phyloP scores from a whole-genome alignment of 1,284 basidiomycete species.

The Pseudozyma hubeiensis region DNA sequence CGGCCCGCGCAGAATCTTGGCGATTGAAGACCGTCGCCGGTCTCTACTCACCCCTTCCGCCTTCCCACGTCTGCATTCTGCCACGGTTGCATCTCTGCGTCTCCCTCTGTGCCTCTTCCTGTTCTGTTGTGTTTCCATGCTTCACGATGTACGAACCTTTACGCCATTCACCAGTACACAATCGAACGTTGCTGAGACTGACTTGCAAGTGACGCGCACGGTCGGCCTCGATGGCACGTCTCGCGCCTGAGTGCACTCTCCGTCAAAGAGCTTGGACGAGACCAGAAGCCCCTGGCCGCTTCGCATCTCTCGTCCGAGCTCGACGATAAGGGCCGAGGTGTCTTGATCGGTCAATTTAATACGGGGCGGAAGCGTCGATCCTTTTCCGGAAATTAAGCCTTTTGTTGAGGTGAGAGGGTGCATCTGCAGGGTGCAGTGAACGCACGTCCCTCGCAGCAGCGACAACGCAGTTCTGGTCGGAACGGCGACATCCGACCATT shows the following conservation, averaged over 20 bases:
- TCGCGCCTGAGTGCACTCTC: too few species aligned
- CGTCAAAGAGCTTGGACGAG: too few species aligned
- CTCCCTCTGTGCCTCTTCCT: slow-evolving; percentile 3
- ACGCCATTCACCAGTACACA: slow-evolving; percentile 23
- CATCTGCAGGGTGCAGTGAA: slow-evolving; percentile 1
- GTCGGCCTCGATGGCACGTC: too few species aligned
- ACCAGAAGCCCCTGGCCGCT: too few species aligned
- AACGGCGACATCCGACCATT: slow-evolving; percentile 7
- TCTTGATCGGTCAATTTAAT: slow-evolving; percentile 22
- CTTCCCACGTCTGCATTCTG: neutral
- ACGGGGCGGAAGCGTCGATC: neutral
- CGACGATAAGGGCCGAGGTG: slow-evolving; percentile 1
- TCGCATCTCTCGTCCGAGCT: too few species aligned
- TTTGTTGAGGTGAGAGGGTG: slow-evolving; percentile 2
- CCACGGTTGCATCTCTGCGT: slow-evolving; percentile 6
- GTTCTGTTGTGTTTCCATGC: slow-evolving; percentile 15
- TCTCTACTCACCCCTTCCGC: neutral
- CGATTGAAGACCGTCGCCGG: neutral
- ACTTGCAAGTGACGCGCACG: neutral
- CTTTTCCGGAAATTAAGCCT: slow-evolving; percentile 12
- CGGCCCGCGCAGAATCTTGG: neutral
- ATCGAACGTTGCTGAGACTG: slow-evolving; percentile 1
- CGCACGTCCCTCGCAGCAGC: slow-evolving; percentile 13
- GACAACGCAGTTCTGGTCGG: slow-evolving; percentile 1
- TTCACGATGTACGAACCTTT: slow-evolving; percentile 43